phyloP scores from a whole-genome alignment of 306 rosid genomes.

The Canavalia ensiformis region DNA sequence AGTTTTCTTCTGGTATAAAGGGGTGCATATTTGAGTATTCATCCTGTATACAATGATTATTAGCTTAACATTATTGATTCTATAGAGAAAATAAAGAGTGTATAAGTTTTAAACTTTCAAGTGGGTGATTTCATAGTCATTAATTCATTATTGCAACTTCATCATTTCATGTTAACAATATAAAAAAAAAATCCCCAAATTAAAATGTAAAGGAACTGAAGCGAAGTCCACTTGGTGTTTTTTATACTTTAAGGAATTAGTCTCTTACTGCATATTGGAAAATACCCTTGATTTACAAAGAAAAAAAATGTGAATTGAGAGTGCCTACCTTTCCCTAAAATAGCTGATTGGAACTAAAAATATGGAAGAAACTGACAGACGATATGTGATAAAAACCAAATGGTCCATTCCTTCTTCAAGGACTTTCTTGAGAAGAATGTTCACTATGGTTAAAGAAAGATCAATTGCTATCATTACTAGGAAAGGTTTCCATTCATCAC shows the following conservation, averaged over 20 bases:
- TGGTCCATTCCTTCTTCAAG: constrained; percentile 88
- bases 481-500: constrained; percentile 84
- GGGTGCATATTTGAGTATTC: constrained; percentile 1
- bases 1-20: background rate
- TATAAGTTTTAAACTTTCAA: background rate
- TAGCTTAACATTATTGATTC: constrained; percentile 3
- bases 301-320: background rate
- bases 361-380: constrained; percentile 73
- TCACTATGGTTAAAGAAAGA: constrained; percentile 70
- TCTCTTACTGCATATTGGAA: too few relatives aligned
- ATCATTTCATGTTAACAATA: constrained; percentile 22
- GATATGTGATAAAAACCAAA: constrained; percentile 85
- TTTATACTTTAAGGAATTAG: too few relatives aligned
- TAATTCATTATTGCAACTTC: constrained; percentile 3
- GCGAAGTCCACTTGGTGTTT: background rate
- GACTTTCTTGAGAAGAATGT: constrained; percentile 85
- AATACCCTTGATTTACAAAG: too few relatives aligned
- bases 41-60: constrained; percentile 8
- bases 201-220: background rate
- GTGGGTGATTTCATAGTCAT: constrained; percentile 2
- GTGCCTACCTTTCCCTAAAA: constrained; percentile 75
- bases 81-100: background rate
- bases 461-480: constrained; percentile 77
- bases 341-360: constrained; percentile 79
- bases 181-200: background rate